phyloP scores from a whole-genome alignment of 2,329 filamentous ascomycete genomes.

The Aplosporella prunicola region DNA sequence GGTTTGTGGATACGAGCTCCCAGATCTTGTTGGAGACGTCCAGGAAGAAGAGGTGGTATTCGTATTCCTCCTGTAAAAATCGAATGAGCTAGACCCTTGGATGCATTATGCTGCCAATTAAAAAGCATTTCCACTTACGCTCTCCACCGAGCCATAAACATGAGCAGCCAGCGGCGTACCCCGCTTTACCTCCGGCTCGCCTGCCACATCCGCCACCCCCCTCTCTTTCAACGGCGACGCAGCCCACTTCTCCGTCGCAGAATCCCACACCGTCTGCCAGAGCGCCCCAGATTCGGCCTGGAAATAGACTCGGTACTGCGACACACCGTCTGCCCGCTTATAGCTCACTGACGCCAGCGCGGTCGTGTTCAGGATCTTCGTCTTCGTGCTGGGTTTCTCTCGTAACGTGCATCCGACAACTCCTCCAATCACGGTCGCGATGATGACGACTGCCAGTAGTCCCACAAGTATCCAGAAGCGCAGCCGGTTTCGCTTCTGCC shows the following conservation, averaged over 20 bases:
- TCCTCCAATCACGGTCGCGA: neutral
- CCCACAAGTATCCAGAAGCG: neutral
- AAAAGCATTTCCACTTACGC: neutral
- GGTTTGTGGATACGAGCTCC: neutral
- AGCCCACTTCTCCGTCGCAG: neutral
- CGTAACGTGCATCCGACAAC: neutral
- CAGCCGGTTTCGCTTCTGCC: no score
- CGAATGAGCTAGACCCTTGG: neutral
- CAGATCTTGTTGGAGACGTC: neutral
- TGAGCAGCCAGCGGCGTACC: constrained; percentile 3
- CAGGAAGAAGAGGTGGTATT: constrained; percentile 5
- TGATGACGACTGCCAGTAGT: neutral
- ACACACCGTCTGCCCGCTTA: constrained; percentile 1
- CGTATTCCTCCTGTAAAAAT: neutral
- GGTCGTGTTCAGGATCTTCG: neutral
- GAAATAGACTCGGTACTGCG: constrained; percentile 3
- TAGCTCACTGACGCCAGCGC: constrained; percentile 4
- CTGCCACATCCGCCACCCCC: neutral
- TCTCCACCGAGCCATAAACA: neutral
- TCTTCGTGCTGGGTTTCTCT: neutral
- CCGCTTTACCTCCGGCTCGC: neutral
- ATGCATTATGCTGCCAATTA: no score
- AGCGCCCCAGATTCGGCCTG: neutral
- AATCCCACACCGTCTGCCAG: constrained; percentile 1
- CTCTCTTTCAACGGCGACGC: neutral